Conservation (phyloP, 306 rosid species). For the Dryas drummondii region DNA sequence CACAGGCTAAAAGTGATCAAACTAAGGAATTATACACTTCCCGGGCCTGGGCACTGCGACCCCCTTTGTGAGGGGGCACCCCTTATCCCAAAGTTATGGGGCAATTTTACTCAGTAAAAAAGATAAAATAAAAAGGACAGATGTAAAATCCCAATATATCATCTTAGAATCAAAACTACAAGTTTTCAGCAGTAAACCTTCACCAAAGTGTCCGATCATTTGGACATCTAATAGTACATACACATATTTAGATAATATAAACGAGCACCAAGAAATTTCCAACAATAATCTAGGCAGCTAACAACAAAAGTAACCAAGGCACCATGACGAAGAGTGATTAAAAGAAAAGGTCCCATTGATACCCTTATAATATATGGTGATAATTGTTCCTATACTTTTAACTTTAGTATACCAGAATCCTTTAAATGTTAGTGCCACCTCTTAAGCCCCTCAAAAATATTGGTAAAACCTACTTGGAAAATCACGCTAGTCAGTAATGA, state of each 20-base stretch:
- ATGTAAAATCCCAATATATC: background rate
- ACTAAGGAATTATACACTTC: background rate
- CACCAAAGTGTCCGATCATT: background rate
- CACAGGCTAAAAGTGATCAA: background rate
- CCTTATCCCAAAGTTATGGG: too few species aligned
- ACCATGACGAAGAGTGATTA: too few species aligned
- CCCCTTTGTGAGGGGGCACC: too few species aligned
- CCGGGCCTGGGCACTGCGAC: too few species aligned
- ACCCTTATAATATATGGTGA: too few species aligned
- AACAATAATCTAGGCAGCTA: background rate
- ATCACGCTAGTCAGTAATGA: too few species aligned
- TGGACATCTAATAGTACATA: background rate
- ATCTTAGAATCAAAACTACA: background rate
- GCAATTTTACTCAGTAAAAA: background rate
- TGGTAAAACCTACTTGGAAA: too few species aligned
- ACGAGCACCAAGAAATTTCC: background rate
- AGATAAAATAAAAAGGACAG: background rate
- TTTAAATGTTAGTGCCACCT: too few species aligned
- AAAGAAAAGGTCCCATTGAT: too few species aligned
- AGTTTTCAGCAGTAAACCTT: background rate
- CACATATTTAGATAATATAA: background rate
- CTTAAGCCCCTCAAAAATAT: too few species aligned
- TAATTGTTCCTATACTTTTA: too few species aligned
- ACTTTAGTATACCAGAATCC: too few species aligned
- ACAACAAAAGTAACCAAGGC: background rate